Percentiles rank a stretch among this genome's conserved stretches.
Evolutionary conservation across 768 basidiomycete genomes (phyloP).

Genomic region (Pleurotus ostreatus): DNA sequence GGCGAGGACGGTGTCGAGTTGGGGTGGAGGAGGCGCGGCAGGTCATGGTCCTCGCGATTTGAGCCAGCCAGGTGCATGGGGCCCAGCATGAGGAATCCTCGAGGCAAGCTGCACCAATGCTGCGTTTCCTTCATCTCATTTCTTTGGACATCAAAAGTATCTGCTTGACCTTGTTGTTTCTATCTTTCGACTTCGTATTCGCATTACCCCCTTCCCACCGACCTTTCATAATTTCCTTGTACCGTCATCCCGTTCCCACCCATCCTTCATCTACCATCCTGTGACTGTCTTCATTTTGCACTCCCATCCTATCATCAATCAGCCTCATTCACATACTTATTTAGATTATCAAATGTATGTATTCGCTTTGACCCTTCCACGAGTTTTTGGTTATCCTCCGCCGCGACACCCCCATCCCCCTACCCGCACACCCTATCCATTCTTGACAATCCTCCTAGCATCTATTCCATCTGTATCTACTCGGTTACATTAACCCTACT

Average conservation of each 20-base stretch:
- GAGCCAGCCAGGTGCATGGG: slow-evolving; percentile 35
- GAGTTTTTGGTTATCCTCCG: not conserved
- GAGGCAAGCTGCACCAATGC: not conserved
- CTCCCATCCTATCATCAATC: not conserved
- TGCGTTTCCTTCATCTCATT: slow-evolving; percentile 4
- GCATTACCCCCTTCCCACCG: not conserved
- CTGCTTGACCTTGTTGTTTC: slow-evolving; percentile 11
- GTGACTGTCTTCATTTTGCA: not conserved
- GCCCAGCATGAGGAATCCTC: slow-evolving; percentile 29
- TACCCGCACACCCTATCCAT: no score
- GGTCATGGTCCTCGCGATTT: slow-evolving; percentile 28
- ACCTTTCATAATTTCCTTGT: not conserved
- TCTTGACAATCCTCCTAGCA: not conserved
- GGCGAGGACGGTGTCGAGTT: slow-evolving; percentile 38
- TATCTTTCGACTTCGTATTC: not conserved
- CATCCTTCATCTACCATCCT: not conserved
- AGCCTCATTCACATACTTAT: not conserved
- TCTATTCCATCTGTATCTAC: not conserved
- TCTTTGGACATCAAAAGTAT: slow-evolving; percentile 11
- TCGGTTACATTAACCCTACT: not conserved
- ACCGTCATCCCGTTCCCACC: not conserved
- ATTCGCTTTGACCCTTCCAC: not conserved
- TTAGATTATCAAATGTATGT: slow-evolving; percentile 2
- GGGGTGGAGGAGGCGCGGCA: slow-evolving; percentile 28
- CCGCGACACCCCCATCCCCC: not conserved